Conservation (phyloP, 2,329 filamentous ascomycete species). For the Verticillium isaacii region DNA sequence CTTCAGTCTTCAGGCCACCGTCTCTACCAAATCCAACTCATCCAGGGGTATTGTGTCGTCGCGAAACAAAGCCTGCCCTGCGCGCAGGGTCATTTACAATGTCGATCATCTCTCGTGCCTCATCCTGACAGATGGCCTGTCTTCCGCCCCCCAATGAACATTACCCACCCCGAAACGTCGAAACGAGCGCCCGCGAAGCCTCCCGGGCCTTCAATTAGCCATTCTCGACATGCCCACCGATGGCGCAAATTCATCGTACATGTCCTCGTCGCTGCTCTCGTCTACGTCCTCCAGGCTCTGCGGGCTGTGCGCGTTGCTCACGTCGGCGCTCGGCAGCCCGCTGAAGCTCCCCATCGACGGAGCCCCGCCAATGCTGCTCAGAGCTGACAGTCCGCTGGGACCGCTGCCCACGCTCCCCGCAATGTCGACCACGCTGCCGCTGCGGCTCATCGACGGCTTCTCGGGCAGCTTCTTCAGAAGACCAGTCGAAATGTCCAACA, state of each 20-base stretch:
- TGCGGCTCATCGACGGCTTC: conserved; percentile 62
- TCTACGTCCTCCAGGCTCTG: conserved; percentile 41
- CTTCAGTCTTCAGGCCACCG: background rate
- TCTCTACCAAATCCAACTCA: background rate
- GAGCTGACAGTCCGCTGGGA: conserved; percentile 18
- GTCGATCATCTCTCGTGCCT: background rate
- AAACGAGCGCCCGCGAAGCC: background rate
- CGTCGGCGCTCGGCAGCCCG: conserved; percentile 40
- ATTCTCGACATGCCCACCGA: conserved; percentile 26
- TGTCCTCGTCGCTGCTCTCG: conserved; percentile 52
- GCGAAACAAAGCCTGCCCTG: background rate
- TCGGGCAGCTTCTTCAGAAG: conserved; percentile 65
- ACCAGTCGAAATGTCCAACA: conserved; percentile 68
- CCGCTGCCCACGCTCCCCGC: conserved; percentile 22
- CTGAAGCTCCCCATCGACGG: conserved; percentile 30
- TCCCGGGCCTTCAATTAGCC: conserved; percentile 13
- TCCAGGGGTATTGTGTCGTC: background rate
- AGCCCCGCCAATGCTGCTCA: conserved; percentile 19
- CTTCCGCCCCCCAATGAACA: background rate
- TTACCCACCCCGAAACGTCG: background rate
- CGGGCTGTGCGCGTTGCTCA: conserved; percentile 48
- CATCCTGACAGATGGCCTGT: background rate
- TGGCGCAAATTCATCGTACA: conserved; percentile 42
- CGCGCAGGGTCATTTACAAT: background rate
- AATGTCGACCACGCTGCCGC: conserved; percentile 45